Evolutionary conservation across 331 rosid genomes (phyloP).

Genomic region (Prunus yedoensis): DNA sequence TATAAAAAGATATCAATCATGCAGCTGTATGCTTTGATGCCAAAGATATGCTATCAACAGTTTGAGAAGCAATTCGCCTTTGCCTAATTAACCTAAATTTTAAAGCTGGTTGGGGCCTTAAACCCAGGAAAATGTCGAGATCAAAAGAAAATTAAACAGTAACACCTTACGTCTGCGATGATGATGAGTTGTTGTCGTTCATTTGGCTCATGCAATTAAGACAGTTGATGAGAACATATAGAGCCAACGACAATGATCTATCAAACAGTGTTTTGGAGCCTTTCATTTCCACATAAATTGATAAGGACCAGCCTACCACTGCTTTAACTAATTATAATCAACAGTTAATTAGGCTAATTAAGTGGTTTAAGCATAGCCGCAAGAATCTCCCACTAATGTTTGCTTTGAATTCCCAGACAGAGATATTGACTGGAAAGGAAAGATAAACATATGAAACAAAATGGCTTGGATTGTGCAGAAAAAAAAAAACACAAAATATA

Average conservation of each 20-base stretch:
- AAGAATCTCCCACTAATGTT: neutral
- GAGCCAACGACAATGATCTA: slow-evolving; percentile 17
- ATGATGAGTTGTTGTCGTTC: slow-evolving; percentile 10
- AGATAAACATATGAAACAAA: slow-evolving; percentile 6
- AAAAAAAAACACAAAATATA: neutral
- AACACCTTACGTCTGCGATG: neutral
- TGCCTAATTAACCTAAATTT: neutral
- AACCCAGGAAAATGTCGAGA: neutral
- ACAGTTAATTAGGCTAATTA: neutral
- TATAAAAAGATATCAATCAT: neutral
- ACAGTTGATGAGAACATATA: neutral
- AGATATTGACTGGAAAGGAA: neutral
- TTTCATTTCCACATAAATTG: neutral
- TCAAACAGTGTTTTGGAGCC: neutral
- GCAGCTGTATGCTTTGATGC: neutral
- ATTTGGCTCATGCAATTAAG: slow-evolving; percentile 6
- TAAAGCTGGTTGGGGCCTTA: neutral
- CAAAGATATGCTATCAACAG: neutral
- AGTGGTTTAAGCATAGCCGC: slow-evolving; percentile 2
- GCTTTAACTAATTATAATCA: neutral
- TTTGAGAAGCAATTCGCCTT: neutral
- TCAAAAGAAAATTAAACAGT: neutral
- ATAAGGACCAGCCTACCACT: neutral
- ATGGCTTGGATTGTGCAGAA: neutral
- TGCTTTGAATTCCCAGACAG: slow-evolving; percentile 12